phyloP scores from a whole-genome alignment of 2,329 filamentous ascomycete species.

The Pseudogymnoascus sp. region DNA sequence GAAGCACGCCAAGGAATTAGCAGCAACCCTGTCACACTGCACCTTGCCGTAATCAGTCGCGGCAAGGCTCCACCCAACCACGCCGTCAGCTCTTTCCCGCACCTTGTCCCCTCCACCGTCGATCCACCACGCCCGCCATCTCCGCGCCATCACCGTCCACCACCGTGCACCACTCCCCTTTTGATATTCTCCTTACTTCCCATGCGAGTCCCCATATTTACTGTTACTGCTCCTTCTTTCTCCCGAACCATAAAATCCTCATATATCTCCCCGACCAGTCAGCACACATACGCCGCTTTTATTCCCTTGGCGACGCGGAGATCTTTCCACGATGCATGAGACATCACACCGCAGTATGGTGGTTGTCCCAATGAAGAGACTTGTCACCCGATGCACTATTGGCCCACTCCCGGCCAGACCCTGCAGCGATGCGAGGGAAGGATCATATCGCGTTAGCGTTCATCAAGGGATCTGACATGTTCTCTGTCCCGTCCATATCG shows the following conservation, averaged over 20 bases:
- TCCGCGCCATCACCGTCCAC: neutral
- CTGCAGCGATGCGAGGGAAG: neutral
- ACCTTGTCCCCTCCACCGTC: neutral
- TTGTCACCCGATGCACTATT: neutral
- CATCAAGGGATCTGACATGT: neutral
- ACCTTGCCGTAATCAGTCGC: neutral
- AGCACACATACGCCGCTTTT: neutral
- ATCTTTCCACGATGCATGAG: slow-evolving; percentile 2
- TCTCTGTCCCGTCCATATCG: neutral
- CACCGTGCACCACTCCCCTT: neutral
- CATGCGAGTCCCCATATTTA: neutral
- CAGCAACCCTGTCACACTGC: neutral
- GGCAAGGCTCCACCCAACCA: neutral
- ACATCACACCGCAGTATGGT: neutral
- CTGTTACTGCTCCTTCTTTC: neutral
- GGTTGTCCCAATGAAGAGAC: slow-evolving; percentile 1
- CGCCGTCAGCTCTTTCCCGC: neutral
- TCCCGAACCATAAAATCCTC: neutral
- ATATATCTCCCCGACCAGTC: neutral
- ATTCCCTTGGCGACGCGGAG: neutral
- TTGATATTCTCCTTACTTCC: neutral
- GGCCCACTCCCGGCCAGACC: neutral
- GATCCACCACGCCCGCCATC: neutral
- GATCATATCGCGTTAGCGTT: neutral
- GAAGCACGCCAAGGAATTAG: slow-evolving; percentile 1